phyloP scores from a whole-genome alignment of 2,329 filamentous ascomycete genomes.

The Botrytis elliptica region DNA sequence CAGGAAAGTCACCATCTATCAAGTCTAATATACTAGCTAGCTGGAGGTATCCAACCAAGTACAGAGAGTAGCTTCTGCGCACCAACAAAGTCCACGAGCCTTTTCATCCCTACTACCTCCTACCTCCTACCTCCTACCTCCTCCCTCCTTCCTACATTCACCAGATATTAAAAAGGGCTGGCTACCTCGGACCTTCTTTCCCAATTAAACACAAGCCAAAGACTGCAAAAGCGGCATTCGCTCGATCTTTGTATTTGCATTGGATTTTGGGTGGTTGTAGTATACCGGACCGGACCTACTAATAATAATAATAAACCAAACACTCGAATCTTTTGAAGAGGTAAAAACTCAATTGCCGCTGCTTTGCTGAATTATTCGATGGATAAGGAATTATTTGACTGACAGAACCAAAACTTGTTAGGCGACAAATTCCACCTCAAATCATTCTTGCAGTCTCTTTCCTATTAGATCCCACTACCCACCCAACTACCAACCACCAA shows the following conservation, averaged over 20 bases:
- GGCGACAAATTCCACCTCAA: slow-evolving; percentile 14
- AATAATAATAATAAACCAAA: neutral
- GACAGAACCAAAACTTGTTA: neutral
- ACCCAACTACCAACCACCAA: neutral
- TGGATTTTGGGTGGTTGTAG: neutral
- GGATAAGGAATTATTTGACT: neutral
- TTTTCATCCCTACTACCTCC: neutral
- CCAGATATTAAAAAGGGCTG: neutral
- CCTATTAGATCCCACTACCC: neutral
- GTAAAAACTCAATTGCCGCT: slow-evolving; percentile 1
- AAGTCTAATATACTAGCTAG: neutral
- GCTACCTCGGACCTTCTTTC: neutral
- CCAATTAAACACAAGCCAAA: neutral
- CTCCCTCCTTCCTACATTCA: neutral
- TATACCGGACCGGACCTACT: neutral
- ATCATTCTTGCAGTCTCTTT: slow-evolving; percentile 10
- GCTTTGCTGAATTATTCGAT: neutral
- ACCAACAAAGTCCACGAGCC: neutral
- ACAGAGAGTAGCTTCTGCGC: neutral
- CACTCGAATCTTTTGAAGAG: neutral
- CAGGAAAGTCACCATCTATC: neutral
- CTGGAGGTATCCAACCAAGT: neutral
- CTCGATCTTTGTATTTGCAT: neutral
- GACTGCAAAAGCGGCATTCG: slow-evolving; percentile 8
- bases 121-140: too few species aligned